Base-by-base conservation (phyloP, 2,329 filamentous ascomycete genomes). In the Diaporthe vexans region DNA sequence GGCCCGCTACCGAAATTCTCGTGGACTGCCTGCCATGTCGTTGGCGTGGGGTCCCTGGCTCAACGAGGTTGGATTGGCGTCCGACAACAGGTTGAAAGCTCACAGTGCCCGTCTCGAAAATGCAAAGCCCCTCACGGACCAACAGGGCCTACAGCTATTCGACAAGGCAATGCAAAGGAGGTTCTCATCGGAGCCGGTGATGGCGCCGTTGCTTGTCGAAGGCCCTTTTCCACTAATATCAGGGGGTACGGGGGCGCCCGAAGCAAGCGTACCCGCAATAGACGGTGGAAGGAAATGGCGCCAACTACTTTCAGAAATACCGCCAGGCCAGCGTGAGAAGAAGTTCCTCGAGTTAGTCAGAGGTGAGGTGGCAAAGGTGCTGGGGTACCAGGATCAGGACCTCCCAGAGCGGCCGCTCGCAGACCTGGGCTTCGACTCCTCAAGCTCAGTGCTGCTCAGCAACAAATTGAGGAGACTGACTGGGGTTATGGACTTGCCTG, bases 361-460 rank as follows among this genome's bases (percentile, higher is more conserved):
- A 17, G n/a, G 19, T 15, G 43, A 52, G 29, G 15, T 71, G 5
- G 69, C 69, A 19, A 21, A n/a, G 7, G 69, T 71, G 29, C 56
- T 71, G 4, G 69, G 69, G 5, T 71, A 59, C n/a, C 37, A 24
- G 37, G 52, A 46, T 19, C 35, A 59, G 24, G 40, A 51, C 4
- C 48, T 68, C 3, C 52, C 37, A 5, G 40, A 59, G 2, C 40
- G 69, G 26, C 69, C 69, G 15, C 56, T 71, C 5, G 7, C 69
- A n/a, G 69, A 71, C 0, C 69, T 71, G 13, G 69, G 69, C 6
- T 71, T 59, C 17, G 69, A 71, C 29, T 71, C 69, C 4, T 58
- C 57, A 3, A 58, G 43, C 9, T 58, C 54, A 13, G 43, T 71
- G n/a, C 24, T 63, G n/a, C 56, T 71, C 29, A 58, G 56, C 43